These are phyloP conservation scores for Aspergillus coremiiformis DNA, from an alignment of 495 filamentous ascomycete species.

Conservation along the genomic window DNA sequence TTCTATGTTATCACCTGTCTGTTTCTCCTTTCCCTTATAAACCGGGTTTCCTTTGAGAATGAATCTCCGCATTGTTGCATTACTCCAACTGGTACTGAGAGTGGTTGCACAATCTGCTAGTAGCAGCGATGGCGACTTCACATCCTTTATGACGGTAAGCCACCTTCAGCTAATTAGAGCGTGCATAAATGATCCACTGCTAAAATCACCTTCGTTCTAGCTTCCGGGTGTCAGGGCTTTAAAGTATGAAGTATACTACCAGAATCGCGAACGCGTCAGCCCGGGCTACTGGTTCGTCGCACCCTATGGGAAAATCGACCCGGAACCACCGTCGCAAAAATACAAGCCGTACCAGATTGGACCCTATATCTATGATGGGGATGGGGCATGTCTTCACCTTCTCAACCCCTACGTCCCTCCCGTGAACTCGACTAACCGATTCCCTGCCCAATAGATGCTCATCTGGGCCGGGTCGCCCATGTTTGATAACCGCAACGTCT, in stretches of 20 bases:
- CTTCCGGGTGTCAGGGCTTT: constrained; percentile 13
- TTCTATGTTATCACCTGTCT: neutral
- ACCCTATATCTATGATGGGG: constrained; percentile 33
- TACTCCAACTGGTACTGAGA: neutral
- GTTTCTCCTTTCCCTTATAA: neutral
- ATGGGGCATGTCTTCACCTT: constrained; percentile 23
- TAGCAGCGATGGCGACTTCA: neutral
- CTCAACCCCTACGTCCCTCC: neutral
- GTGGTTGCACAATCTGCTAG: neutral
- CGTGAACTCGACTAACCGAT: neutral
- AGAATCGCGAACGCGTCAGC: constrained; percentile 11
- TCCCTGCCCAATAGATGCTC: constrained; percentile 7
- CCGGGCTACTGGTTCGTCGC: constrained; percentile 25
- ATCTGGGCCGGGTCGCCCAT: constrained; percentile 19
- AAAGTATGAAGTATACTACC: constrained; percentile 12
- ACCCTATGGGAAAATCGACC: constrained; percentile 14
- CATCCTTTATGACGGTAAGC: constrained; percentile 3
- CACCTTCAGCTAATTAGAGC: neutral
- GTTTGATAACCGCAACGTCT: constrained; percentile 28
- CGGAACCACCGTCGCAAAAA: constrained; percentile 9
- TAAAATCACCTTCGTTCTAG: constrained; percentile 2
- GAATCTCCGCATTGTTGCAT: neutral
- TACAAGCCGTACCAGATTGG: constrained; percentile 30
- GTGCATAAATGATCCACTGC: neutral
- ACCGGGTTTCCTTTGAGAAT: neutral